Conservation (phyloP, 768 basidiomycete species). For the Gyrodon lividus region DNA sequence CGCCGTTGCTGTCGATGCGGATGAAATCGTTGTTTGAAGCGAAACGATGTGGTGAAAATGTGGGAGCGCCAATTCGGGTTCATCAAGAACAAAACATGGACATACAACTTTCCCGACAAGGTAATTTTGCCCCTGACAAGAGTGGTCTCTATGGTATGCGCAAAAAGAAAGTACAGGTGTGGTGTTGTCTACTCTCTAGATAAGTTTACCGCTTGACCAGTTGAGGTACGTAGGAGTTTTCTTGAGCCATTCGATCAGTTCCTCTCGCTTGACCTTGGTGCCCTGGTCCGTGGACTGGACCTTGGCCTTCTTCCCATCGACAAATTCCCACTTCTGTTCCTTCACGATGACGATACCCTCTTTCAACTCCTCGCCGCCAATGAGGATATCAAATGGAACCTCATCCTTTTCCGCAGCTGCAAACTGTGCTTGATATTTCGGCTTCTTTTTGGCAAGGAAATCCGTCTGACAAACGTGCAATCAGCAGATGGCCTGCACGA, state of each 20-base stretch:
- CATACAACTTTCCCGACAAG: not conserved
- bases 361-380: conserved; percentile 85
- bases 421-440: conserved; percentile 85
- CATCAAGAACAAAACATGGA: not conserved
- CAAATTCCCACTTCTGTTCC: conserved; percentile 81
- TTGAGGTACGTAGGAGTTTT: conserved; percentile 29
- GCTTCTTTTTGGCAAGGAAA: conserved; percentile 90
- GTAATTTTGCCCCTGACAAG: not conserved
- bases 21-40: not conserved
- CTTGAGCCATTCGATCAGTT: conserved; percentile 65
- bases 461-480: conserved; percentile 57
- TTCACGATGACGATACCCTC: conserved; percentile 87
- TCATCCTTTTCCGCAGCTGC: conserved; percentile 88
- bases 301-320: conserved; percentile 67
- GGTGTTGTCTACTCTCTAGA: conserved; percentile 13
- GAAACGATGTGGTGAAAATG: not conserved
- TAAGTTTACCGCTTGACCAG: conserved; percentile 32
- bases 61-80: too few relatives aligned
- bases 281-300: conserved; percentile 64
- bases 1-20: conserved; percentile 7
- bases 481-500: not conserved
- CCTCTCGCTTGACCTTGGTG: conserved; percentile 56
- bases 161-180: conserved; percentile 2
- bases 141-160: conserved; percentile 5
- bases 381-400: conserved; percentile 88